Conservation (phyloP, 345 rosid genomes). For the Murraya paniculata region DNA sequence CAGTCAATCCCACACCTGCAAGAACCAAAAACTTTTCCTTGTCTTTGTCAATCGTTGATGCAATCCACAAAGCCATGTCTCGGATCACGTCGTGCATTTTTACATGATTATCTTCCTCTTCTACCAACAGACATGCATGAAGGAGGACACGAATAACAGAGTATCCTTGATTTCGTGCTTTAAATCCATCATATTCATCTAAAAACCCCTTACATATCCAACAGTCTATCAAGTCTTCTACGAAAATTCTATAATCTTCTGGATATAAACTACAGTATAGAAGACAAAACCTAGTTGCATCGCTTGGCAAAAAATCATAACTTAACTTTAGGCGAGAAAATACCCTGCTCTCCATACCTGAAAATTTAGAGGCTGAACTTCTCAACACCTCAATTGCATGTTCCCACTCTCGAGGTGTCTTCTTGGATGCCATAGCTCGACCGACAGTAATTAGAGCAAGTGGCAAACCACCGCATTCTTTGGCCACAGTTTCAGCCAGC, state of each 20-base stretch:
- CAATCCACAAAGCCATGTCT: slow-evolving; percentile 42
- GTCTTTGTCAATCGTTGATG: neutral
- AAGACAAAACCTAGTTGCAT: too few species aligned
- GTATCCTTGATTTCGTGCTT: neutral
- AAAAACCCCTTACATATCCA: slow-evolving; percentile 33
- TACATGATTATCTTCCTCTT: neutral
- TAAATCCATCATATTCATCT: neutral
- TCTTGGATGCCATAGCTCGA: neutral
- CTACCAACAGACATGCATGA: slow-evolving; percentile 24
- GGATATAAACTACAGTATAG: too few species aligned
- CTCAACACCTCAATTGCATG: neutral
- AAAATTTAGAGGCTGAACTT: neutral
- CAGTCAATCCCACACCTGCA: slow-evolving; percentile 3
- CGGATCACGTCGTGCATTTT: slow-evolving; percentile 47
- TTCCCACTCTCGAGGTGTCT: neutral
- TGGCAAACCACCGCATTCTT: too few species aligned
- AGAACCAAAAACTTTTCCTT: slow-evolving; percentile 18
- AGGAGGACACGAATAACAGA: slow-evolving; percentile 25
- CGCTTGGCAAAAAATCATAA: neutral
- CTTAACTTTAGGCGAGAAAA: neutral
- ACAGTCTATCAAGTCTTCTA: slow-evolving; percentile 2
- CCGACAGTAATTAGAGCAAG: neutral
- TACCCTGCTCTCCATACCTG: neutral
- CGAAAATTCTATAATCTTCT: too few species aligned
- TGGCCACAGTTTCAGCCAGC: too few species aligned